Evolutionary conservation across 2,329 filamentous ascomycete species (phyloP), one percentile per base, ranked within the genome.

Genomic region (Simplicillium sp.): DNA sequence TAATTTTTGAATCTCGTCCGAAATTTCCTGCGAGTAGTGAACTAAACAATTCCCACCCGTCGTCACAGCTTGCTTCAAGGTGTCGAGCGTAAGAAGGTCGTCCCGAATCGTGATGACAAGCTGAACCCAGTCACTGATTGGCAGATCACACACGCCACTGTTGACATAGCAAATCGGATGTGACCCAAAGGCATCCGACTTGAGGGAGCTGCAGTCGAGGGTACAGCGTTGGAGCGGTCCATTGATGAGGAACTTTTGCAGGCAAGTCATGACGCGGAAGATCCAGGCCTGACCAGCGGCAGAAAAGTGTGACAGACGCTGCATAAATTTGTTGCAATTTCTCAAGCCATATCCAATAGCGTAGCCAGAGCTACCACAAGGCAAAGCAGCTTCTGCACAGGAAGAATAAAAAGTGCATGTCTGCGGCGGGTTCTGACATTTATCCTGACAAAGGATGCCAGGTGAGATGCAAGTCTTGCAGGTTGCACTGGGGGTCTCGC

Each of bases 221-320:
- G 17, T 32, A 31, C 38, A 40, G 29, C 11, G 11, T 33, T n/a
- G 11, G 29, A 40, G 32, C 5, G 38, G 38, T 9, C 38, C 38
- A 11, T 11, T 18, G 32, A 40, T 17, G 38, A 40, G 38, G 20
- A 40, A 40, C n/a, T 14, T 28, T 28, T 40, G 38, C 38, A 40
- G 38, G 38, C 38, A 40, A 14, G 38, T 35, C 38, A 40, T 14
- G 31, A 40, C 38, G 7, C 17, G 12, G 4, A 35, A 16, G 31
- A 40, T 29, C 38, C 38, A 40, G 11, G 32, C 32, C 38, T 13
- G 38, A 8, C 38, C 38, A 7, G 29, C 17, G 11, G 38, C 3
- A 14, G 38, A 28, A 16, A 40, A 40, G 17, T 35, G 38, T 20
- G 29, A 11, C 17, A 35, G 38, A 14, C 38, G 38, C 17, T 29